These are phyloP conservation scores for Fusarium brachygibbosum DNA, from an alignment of 2,329 filamentous ascomycete species.

Conservation along the genomic window DNA sequence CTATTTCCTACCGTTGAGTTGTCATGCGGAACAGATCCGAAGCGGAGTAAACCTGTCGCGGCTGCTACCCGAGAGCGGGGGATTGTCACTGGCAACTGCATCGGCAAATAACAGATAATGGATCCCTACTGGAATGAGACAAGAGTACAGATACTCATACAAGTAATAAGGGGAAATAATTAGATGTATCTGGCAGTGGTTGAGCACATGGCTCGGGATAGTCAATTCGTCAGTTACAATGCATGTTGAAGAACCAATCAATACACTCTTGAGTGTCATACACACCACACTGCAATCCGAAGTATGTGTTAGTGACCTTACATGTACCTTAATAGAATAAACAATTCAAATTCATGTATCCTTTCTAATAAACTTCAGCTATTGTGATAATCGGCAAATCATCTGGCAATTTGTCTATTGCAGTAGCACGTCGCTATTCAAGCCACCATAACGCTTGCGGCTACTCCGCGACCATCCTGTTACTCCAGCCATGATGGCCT, in stretches of 20 bases:
- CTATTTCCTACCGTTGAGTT: background rate
- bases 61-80: conserved; percentile 3
- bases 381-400: background rate
- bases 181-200: too few relatives aligned
- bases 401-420: background rate
- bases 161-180: background rate
- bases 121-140: background rate
- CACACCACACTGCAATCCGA: too few relatives aligned
- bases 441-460: background rate
- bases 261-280: too few relatives aligned
- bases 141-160: background rate
- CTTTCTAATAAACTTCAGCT: too few relatives aligned
- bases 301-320: too few relatives aligned
- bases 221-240: too few relatives aligned
- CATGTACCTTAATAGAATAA: rapidly evolving
- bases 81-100: background rate
- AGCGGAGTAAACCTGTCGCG: background rate
- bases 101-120: background rate
- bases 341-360: rapidly evolving
- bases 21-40: background rate
- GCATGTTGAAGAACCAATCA: too few relatives aligned
- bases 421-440: background rate
- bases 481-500: background rate
- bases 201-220: too few relatives aligned
- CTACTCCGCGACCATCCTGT: background rate